These are phyloP conservation scores for Plantago elongata DNA, from an alignment of 257 asterid species.

Conservation along the genomic window DNA sequence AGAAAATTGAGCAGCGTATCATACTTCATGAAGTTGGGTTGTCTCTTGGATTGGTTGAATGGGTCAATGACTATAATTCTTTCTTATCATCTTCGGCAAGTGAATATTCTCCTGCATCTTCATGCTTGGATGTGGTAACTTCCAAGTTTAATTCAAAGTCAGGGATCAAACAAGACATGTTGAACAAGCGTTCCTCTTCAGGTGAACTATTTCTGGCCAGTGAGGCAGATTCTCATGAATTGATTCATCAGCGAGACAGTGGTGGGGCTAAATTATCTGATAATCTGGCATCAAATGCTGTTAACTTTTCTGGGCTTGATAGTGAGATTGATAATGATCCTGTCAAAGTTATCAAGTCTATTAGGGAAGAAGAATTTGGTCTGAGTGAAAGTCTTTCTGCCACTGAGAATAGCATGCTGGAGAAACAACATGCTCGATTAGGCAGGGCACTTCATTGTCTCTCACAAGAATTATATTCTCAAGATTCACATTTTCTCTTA, in stretches of 20 bases:
- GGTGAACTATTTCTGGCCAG: constrained; percentile 22
- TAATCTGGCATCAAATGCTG: constrained; percentile 21
- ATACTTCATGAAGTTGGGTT: constrained; percentile 91
- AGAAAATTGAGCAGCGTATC: constrained; percentile 53
- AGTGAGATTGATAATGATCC: constrained; percentile 32
- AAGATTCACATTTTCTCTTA: constrained; percentile 93
- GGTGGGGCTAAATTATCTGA: constrained; percentile 24
- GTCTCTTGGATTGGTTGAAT: constrained; percentile 76
- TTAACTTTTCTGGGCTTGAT: constrained; percentile 21
- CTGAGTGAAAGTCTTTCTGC: constrained; percentile 54
- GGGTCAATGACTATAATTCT: constrained; percentile 67
- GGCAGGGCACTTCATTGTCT: constrained; percentile 99
- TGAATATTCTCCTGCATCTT: constrained; percentile 33
- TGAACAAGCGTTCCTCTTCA: constrained; percentile 14
- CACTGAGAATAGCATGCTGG: constrained; percentile 61
- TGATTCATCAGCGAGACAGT: constrained; percentile 21
- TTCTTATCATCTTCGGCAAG: constrained; percentile 35
- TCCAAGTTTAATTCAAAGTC: constrained; percentile 27
- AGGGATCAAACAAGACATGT: constrained; percentile 22
- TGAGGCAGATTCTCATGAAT: constrained; percentile 22
- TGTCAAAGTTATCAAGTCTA: constrained; percentile 52
- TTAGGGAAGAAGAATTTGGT: constrained; percentile 87
- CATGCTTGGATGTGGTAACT: constrained; percentile 32
- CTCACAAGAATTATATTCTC: constrained; percentile 92
- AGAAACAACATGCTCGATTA: constrained; percentile 94